phyloP scores from a whole-genome alignment of 371 early-diverging fungal species.

The Rhizopus arrhizus region DNA sequence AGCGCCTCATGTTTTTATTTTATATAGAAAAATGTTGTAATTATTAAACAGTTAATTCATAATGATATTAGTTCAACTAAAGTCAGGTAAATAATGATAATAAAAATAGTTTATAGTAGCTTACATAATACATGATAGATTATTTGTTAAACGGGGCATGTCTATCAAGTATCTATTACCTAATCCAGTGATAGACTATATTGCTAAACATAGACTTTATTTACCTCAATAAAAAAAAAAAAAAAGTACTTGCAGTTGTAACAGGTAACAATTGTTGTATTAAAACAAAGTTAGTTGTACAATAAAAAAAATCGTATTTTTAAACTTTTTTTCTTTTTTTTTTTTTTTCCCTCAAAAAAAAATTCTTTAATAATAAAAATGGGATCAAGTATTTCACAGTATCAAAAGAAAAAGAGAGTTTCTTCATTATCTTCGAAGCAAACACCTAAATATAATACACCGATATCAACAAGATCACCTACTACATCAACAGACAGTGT shows the following conservation, averaged over 20 bases:
- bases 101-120: neutral
- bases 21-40: conserved; percentile 78
- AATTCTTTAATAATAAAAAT: conserved; percentile 8
- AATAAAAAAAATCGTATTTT: neutral
- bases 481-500: conserved; percentile 9
- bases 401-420: conserved; percentile 11
- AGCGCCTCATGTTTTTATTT: neutral
- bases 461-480: neutral
- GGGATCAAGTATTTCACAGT: conserved; percentile 18
- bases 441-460: neutral
- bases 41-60: conserved; percentile 93
- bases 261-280: too few relatives aligned
- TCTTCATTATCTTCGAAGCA: neutral
- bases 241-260: neutral
- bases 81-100: conserved; percentile 61
- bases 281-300: conserved; percentile 1
- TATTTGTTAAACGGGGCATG: conserved; percentile 92
- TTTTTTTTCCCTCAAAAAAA: neutral
- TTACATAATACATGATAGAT: conserved; percentile 42
- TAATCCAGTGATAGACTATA: conserved; percentile 90
- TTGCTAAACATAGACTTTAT: conserved; percentile 76
- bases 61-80: conserved; percentile 97
- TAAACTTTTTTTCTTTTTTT: conserved; percentile 5
- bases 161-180: conserved; percentile 94
- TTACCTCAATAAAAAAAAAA: conserved; percentile 18